These are phyloP conservation scores for Kwoniella botswanensis DNA, from an alignment of 768 basidiomycete genomes.

Conservation along the genomic window DNA sequence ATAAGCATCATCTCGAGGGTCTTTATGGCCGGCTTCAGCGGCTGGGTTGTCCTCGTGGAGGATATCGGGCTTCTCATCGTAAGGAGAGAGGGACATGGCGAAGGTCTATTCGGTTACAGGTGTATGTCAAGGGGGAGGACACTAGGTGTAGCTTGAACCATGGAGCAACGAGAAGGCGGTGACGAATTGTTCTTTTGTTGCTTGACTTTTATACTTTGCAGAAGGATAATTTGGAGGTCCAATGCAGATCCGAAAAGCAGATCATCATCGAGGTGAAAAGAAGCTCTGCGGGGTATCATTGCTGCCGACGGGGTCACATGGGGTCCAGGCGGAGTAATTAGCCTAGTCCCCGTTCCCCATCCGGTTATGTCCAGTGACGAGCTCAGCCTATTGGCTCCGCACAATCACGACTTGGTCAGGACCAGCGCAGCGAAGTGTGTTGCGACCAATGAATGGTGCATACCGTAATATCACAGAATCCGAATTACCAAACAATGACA, in stretches of 20 bases:
- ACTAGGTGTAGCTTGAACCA: background rate
- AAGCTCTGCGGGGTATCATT: background rate
- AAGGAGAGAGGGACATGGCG: constrained; percentile 7
- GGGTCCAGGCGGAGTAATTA: background rate
- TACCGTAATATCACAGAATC: too few relatives aligned
- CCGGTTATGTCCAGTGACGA: background rate
- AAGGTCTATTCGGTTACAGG: background rate
- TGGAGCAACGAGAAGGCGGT: background rate
- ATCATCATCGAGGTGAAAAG: background rate
- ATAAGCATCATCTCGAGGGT: constrained; percentile 24
- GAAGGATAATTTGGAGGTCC: background rate
- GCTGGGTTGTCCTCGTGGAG: constrained; percentile 7
- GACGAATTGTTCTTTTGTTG: background rate
- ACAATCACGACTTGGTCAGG: background rate
- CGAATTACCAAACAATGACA: too few relatives aligned
- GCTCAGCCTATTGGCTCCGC: background rate
- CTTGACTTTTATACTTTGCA: background rate
- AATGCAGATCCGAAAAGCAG: background rate
- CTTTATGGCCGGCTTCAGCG: constrained; percentile 6
- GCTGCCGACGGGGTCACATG: background rate
- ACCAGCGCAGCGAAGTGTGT: background rate
- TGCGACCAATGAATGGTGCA: too few relatives aligned
- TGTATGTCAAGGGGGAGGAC: background rate
- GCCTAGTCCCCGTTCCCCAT: background rate
- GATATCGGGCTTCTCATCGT: constrained; percentile 21